A percentile compares a stretch with the other conserved stretches of the same genome.
Conservation (phyloP, 75 land plant species). For the Adiantum capillusveneris region DNA sequence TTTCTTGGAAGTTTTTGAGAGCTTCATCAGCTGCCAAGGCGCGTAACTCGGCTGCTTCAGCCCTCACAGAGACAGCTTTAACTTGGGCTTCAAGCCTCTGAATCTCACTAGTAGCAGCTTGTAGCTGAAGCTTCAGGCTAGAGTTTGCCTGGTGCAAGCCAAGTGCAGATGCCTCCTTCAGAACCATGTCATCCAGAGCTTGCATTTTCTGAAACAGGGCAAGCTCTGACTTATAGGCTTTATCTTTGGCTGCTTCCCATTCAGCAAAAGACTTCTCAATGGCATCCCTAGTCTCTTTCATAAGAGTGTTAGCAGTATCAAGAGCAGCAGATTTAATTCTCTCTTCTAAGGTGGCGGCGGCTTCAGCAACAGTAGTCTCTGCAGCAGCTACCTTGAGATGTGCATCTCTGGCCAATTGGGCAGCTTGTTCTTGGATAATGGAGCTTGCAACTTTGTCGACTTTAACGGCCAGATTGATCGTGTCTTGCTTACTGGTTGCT, state of each 20-base stretch:
- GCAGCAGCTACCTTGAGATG: constrained; percentile 38
- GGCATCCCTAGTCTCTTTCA: constrained; percentile 30
- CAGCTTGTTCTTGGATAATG: constrained; percentile 38
- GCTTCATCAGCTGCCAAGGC: constrained; percentile 36
- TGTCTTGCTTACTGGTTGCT: constrained; percentile 49
- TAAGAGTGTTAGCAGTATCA: constrained; percentile 30
- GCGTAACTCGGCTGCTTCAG: constrained; percentile 32
- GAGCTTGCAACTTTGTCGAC: constrained; percentile 52
- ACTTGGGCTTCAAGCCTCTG: constrained; percentile 32
- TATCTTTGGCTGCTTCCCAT: constrained; percentile 33
- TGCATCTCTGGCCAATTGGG: constrained; percentile 45
- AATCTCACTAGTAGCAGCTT: constrained; percentile 21
- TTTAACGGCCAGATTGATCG: constrained; percentile 54
- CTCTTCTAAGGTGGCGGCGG: constrained; percentile 38
- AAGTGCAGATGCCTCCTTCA: constrained; percentile 26
- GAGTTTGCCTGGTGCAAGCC: constrained; percentile 26
- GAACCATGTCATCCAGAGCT: constrained; percentile 31
- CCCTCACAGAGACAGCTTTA: constrained; percentile 15
- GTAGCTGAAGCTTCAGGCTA: constrained; percentile 29
- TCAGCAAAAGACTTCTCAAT: constrained; percentile 34
- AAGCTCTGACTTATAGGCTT: constrained; percentile 28
- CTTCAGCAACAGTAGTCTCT: constrained; percentile 54
- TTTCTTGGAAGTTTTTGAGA: constrained; percentile 32
- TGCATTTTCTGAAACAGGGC: constrained; percentile 22
- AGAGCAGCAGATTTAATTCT: constrained; percentile 29